A percentile compares a stretch with the other conserved stretches of the same genome.
Evolutionary conservation across 352 stramenopile genomes (phyloP).

Genomic region (Pythium chondricola): DNA sequence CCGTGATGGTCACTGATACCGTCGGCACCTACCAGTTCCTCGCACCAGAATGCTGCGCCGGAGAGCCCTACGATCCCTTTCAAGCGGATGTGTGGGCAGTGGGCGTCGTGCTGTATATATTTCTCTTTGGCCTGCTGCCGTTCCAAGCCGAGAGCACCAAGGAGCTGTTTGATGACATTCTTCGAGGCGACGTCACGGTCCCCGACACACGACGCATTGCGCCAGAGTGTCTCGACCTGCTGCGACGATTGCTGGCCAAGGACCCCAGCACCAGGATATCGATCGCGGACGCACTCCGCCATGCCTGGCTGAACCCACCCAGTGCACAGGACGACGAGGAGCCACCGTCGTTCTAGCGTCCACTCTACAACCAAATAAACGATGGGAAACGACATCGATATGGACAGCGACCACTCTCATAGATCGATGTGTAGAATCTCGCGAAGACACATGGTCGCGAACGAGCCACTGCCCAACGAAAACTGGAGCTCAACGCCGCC

Average conservation of each 20-base stretch:
- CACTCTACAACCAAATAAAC: constrained; percentile 22
- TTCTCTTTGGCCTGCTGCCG: constrained; percentile 75
- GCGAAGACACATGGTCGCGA: constrained; percentile 77
- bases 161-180: constrained; percentile 80
- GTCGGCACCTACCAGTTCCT: constrained; percentile 89
- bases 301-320: constrained; percentile 49
- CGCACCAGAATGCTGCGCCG: constrained; percentile 82
- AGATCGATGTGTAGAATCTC: constrained; percentile 53
- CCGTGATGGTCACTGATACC: constrained; percentile 56
- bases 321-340: constrained; percentile 38
- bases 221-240: constrained; percentile 34
- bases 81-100: constrained; percentile 83
- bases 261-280: constrained; percentile 46
- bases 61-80: constrained; percentile 79
- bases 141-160: constrained; percentile 68
- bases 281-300: constrained; percentile 36
- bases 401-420: constrained; percentile 11
- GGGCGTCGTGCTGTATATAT: constrained; percentile 81
- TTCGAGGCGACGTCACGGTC: constrained; percentile 30
- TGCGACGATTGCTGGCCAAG: constrained; percentile 45
- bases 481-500: constrained; percentile 35
- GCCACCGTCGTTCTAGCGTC: constrained; percentile 66
- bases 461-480: constrained; percentile 52
- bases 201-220: constrained; percentile 20
- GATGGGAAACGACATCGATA: neutral